Evolutionary conservation across 1,139 yeast species (phyloP).

Genomic region (Kodamaea plutei): DNA sequence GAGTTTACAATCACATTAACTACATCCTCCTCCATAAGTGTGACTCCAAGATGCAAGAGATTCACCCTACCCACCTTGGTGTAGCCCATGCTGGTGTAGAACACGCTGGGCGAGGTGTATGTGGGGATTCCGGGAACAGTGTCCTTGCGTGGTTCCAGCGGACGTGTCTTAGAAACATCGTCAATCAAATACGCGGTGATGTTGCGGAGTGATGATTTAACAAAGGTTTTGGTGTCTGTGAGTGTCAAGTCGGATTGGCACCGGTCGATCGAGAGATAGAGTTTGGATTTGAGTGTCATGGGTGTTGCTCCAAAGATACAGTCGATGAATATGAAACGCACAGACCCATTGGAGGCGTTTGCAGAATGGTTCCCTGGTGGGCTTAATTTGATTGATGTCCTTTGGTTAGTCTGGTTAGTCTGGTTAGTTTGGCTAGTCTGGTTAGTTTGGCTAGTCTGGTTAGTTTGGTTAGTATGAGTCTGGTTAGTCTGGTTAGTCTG

Average conservation of each 20-base stretch:
- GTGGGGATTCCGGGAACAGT: slow-evolving; percentile 7
- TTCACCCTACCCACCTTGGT: slow-evolving; percentile 43
- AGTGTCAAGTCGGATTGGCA: slow-evolving; percentile 49
- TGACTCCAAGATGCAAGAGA: slow-evolving; percentile 39
- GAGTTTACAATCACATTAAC: slow-evolving; percentile 45
- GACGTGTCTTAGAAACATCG: slow-evolving; percentile 33
- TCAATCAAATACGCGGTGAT: slow-evolving; percentile 53
- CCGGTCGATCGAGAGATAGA: slow-evolving; percentile 45
- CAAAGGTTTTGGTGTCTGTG: slow-evolving; percentile 26
- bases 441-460: not conserved
- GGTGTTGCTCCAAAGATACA: slow-evolving; percentile 59
- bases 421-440: not conserved
- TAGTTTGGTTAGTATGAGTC: not conserved
- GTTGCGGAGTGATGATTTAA: slow-evolving; percentile 45
- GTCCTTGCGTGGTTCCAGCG: slow-evolving; percentile 11
- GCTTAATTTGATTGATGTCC: no score
- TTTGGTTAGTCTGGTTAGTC: not conserved
- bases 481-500: not conserved
- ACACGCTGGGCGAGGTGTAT: slow-evolving; percentile 10
- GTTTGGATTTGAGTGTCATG: slow-evolving; percentile 50
- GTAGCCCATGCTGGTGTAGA: slow-evolving; percentile 33
- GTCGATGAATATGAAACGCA: slow-evolving; percentile 47
- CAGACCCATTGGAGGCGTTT: slow-evolving; percentile 21
- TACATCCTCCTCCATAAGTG: slow-evolving; percentile 23
- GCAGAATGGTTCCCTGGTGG: not conserved